Conservation (phyloP, 495 filamentous ascomycete species). For the Umbilicaria muhlenbergii region DNA sequence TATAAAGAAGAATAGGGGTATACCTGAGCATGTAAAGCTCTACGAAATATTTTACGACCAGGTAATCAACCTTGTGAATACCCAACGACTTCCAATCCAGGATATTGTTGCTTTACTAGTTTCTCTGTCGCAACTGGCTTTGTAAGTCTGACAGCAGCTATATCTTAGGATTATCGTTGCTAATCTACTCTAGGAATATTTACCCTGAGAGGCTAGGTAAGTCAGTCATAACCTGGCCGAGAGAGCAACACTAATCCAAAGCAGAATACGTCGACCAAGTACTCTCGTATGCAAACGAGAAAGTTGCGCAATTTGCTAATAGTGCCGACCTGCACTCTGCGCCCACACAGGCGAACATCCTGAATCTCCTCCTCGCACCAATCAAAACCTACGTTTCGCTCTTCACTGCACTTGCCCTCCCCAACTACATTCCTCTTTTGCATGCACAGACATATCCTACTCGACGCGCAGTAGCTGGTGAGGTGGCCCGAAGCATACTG, state of each 20-base stretch:
- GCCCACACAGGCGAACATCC: conserved; percentile 71
- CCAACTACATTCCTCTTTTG: conserved; percentile 77
- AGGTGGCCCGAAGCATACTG: conserved; percentile 64
- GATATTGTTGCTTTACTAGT: conserved; percentile 87
- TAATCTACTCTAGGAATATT: conserved; percentile 44
- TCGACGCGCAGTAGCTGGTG: conserved; percentile 74
- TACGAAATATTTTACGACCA: conserved; percentile 98
- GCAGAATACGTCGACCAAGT: conserved; percentile 89
- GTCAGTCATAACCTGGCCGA: not conserved
- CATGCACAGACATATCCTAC: conserved; percentile 90
- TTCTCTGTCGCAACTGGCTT: conserved; percentile 78
- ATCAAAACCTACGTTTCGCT: conserved; percentile 81
- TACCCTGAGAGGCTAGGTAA: conserved; percentile 65
- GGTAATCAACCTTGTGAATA: conserved; percentile 80
- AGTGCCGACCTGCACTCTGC: conserved; percentile 86
- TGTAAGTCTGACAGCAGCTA: conserved; percentile 26
- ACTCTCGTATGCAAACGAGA: conserved; percentile 72
- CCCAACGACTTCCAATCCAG: conserved; percentile 79
- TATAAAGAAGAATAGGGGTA: conserved; percentile 44
- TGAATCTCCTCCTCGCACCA: conserved; percentile 75
- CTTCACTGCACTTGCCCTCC: conserved; percentile 83
- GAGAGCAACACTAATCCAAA: not conserved
- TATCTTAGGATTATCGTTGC: not conserved
- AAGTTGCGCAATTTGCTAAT: conserved; percentile 79
- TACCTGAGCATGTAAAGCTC: conserved; percentile 72